phyloP scores from a whole-genome alignment of 1,284 basidiomycete genomes.

The Peniophora sp. region DNA sequence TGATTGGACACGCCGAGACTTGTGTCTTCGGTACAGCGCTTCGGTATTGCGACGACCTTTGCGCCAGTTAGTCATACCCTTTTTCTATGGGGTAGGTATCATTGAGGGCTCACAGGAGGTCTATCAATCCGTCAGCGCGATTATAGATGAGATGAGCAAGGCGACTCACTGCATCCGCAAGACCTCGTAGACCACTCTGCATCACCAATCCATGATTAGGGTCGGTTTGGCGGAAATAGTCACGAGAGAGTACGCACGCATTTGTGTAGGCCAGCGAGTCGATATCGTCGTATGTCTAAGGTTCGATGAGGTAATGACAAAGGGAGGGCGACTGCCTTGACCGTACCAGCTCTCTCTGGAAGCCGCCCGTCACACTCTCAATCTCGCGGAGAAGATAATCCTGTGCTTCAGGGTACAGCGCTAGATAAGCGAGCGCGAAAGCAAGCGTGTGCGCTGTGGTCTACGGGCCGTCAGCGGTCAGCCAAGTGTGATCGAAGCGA shows the following conservation, averaged over 20 bases:
- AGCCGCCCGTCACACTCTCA: slow-evolving; percentile 26
- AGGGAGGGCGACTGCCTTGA: not conserved
- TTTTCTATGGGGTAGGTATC: slow-evolving; percentile 1
- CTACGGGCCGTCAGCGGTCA: slow-evolving; percentile 16
- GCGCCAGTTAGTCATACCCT: slow-evolving; percentile 2
- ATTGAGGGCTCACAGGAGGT: slow-evolving; percentile 3
- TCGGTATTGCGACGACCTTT: slow-evolving; percentile 40
- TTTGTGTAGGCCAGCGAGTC: slow-evolving; percentile 32
- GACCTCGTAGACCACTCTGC: slow-evolving; percentile 50
- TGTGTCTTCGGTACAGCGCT: slow-evolving; percentile 40
- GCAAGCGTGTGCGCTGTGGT: slow-evolving; percentile 38
- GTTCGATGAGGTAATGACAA: not conserved
- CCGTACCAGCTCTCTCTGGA: slow-evolving; percentile 23
- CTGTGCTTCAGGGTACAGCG: slow-evolving; percentile 45
- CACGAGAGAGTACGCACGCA: slow-evolving; percentile 26
- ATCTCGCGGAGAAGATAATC: slow-evolving; percentile 44
- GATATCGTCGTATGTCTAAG: slow-evolving; percentile 45
- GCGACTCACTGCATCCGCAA: slow-evolving; percentile 44
- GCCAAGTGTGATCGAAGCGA: not conserved
- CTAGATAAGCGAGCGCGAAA: slow-evolving; percentile 35
- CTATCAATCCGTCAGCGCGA: not conserved
- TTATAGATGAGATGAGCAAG: not conserved
- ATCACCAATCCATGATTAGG: slow-evolving; percentile 2
- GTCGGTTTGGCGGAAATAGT: too few species aligned
- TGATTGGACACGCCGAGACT: slow-evolving; percentile 27